phyloP scores from a whole-genome alignment of 106 monocot species.

The Vanilla planifolia region DNA sequence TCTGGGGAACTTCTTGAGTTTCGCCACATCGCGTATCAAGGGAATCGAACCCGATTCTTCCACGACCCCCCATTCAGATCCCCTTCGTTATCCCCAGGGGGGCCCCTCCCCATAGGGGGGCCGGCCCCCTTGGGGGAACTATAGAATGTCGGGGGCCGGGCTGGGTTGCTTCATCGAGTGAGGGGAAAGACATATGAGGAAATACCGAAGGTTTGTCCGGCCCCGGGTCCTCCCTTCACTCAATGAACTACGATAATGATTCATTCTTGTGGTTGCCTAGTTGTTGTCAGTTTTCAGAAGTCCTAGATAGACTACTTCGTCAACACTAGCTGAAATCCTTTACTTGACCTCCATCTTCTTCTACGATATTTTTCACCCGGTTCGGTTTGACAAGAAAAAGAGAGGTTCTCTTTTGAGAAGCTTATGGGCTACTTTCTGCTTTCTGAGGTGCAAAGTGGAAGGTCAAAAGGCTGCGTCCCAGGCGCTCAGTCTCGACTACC shows the following conservation, averaged over 20 bases:
- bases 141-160: too few species aligned
- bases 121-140: too few species aligned
- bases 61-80: background rate
- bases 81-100: too few species aligned
- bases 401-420: background rate
- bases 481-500: background rate
- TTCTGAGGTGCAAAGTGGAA: background rate
- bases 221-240: conserved; percentile 2
- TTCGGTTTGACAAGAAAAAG: too few species aligned
- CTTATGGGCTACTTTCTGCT: background rate
- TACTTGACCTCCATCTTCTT: background rate
- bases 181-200: too few species aligned
- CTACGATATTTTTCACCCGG: background rate
- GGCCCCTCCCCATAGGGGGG: too few species aligned
- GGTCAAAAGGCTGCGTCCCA: background rate
- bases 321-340: background rate
- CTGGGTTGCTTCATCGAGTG: too few species aligned
- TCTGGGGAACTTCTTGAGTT: too few species aligned
- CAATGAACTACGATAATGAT: too few species aligned
- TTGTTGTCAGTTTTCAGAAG: background rate
- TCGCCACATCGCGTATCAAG: background rate
- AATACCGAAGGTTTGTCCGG: too few species aligned
- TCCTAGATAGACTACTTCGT: conserved; percentile 3
- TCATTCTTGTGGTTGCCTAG: too few species aligned
- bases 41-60: conserved; percentile 1